Evolutionary conservation across 345 rosid species (phyloP), one percentile per base, ranked within the genome.

Genomic region (Brassica rapa): DNA sequence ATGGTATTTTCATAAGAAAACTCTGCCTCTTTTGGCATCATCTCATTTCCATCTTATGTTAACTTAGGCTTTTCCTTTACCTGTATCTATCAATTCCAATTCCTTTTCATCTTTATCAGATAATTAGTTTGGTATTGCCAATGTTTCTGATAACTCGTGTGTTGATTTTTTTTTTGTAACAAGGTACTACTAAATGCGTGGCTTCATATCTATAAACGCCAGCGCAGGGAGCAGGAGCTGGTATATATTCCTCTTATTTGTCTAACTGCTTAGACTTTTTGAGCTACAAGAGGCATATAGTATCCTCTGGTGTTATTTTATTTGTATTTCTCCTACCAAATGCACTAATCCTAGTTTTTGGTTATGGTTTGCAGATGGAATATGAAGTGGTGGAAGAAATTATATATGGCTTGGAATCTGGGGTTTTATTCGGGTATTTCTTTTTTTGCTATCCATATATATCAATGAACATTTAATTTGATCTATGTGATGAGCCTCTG

Each of bases 351-450:
- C 61, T 75, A 49, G 9, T 12, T 77, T 66, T 86, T 63, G n/a
- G n/a, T n/a, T n/a, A n/a, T n/a, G n/a, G 66, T 62, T 57, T 82
- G 82, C 88, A 93, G 99, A 79, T 84, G 85, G 97, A 90, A 71
- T 90, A 86, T 87, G 99, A 95, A 86, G 98, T 95, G 61, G 93
- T 91, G 83, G 99, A 95, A 85, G 99, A 95, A 85, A 95, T 95
- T 65, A 95, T 95, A 72, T 93, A 88, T 74, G 98, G 99, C 77
- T 79, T 93, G 88, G 98, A 95, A 84, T 95, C 98, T 73, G 99
- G 99, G 74, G 82, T 93, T 76, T 78, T 95, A 75, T 95, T 95
- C 76, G 99, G 99, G 99, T 95, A 89, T 37, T 46, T 43, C 29
- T 46, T 51, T 10, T 46, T 14, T 49, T 9, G 14, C 51, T 25